These are phyloP conservation scores for Talaromyces nanjingensis DNA, from an alignment of 495 filamentous ascomycete species.

Conservation along the genomic window DNA sequence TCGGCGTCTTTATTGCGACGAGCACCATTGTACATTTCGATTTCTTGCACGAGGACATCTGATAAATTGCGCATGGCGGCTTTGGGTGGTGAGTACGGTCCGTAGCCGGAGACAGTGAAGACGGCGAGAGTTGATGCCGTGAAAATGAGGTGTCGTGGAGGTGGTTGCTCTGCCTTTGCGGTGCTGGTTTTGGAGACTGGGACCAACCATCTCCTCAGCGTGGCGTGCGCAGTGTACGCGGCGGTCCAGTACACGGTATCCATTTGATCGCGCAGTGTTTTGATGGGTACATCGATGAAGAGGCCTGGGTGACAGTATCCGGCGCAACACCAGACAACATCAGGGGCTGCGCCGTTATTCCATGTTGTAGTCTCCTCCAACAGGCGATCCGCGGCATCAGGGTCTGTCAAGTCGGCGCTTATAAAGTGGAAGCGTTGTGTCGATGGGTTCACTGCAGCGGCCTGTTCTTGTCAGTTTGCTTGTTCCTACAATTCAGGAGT, in stretches of 20 bases:
- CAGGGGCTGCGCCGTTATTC: slow-evolving; percentile 68
- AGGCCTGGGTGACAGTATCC: slow-evolving; percentile 68
- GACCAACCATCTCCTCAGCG: slow-evolving; percentile 41
- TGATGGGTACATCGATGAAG: slow-evolving; percentile 66
- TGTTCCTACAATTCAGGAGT: neutral
- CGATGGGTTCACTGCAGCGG: slow-evolving; percentile 48
- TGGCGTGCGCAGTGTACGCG: slow-evolving; percentile 76
- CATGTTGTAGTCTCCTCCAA: slow-evolving; percentile 71
- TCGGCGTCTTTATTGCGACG: slow-evolving; percentile 41
- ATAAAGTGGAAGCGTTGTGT: slow-evolving; percentile 78
- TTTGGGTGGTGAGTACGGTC: slow-evolving; percentile 78
- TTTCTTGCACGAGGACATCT: slow-evolving; percentile 76
- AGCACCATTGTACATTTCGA: slow-evolving; percentile 69
- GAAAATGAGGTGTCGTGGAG: slow-evolving; percentile 76
- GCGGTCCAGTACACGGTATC: slow-evolving; percentile 86
- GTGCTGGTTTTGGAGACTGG: slow-evolving; percentile 25
- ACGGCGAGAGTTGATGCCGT: slow-evolving; percentile 75
- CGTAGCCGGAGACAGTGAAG: slow-evolving; percentile 74
- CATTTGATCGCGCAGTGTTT: slow-evolving; percentile 69
- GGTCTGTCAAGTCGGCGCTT: slow-evolving; percentile 70
- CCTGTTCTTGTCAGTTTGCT: slow-evolving; percentile 28
- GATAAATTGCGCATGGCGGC: slow-evolving; percentile 75
- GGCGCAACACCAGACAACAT: slow-evolving; percentile 90
- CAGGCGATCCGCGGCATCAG: slow-evolving; percentile 58
- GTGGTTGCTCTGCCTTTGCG: slow-evolving; percentile 14